Conservation (phyloP, 805 yeast species). For the Isabelozyma gotoi region DNA sequence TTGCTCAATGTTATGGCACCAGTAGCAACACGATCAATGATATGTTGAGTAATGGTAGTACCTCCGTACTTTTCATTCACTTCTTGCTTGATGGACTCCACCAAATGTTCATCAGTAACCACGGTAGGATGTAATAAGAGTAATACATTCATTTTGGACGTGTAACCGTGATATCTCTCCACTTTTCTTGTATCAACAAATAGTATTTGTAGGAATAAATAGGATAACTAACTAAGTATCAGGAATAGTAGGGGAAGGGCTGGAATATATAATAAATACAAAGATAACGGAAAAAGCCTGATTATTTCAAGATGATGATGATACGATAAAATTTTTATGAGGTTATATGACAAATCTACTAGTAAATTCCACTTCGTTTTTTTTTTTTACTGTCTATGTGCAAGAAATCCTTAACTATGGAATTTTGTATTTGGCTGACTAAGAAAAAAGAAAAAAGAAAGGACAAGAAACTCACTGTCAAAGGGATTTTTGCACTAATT, state of each 20-base stretch:
- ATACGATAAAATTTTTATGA: too few relatives aligned
- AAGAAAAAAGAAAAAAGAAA: too few relatives aligned
- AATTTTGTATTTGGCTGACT: too few relatives aligned
- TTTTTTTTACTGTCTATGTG: too few relatives aligned
- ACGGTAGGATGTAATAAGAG: constrained; percentile 66
- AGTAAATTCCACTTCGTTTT: neutral
- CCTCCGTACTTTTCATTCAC: constrained; percentile 16
- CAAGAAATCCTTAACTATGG: too few relatives aligned
- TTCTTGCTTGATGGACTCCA: constrained; percentile 37
- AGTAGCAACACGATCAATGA: constrained; percentile 58
- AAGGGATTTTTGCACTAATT: neutral
- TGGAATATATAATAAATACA: too few relatives aligned
- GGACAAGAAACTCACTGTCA: neutral
- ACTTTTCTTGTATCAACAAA: neutral
- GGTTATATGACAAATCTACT: neutral
- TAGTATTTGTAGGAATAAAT: neutral
- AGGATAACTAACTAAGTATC: too few relatives aligned
- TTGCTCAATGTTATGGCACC: constrained; percentile 39
- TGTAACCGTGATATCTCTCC: neutral
- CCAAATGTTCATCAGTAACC: constrained; percentile 53
- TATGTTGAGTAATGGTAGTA: constrained; percentile 43
- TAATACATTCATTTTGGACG: constrained; percentile 23
- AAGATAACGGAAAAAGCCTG: too few relatives aligned
- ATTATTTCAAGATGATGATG: too few relatives aligned
- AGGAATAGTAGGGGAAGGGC: too few relatives aligned